These are phyloP conservation scores for Globisporangium nodosum DNA, from an alignment of 352 stramenopile species.

Conservation along the genomic window DNA sequence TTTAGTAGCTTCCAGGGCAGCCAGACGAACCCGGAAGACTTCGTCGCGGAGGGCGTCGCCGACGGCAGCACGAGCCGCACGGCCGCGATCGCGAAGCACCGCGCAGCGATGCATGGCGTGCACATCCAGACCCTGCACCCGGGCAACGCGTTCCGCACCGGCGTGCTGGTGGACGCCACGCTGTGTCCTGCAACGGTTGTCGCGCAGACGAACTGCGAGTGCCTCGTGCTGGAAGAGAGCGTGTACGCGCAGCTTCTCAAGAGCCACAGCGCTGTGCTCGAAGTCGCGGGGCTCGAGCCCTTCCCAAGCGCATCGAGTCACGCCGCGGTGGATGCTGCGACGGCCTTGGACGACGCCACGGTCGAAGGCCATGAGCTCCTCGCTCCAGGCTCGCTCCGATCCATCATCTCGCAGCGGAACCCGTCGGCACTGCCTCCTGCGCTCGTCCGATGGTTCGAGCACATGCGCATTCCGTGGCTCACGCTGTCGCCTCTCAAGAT, in stretches of 20 bases:
- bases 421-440: conserved; percentile 11
- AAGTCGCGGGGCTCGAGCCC: conserved; percentile 15
- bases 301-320: not conserved
- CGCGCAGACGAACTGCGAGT: conserved; percentile 49
- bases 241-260: conserved; percentile 32
- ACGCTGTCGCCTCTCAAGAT: conserved; percentile 21
- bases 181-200: conserved; percentile 44
- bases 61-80: conserved; percentile 1
- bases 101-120: conserved; percentile 39
- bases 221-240: conserved; percentile 41
- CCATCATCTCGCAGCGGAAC: conserved; percentile 5
- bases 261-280: conserved; percentile 26
- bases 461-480: conserved; percentile 24
- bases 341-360: not conserved
- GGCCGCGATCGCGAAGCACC: conserved; percentile 18
- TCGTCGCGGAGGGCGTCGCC: conserved; percentile 4
- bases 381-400: conserved; percentile 4
- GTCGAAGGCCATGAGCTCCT: not conserved
- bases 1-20: conserved; percentile 28
- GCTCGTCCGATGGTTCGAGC: conserved; percentile 26
- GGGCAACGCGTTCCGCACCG: conserved; percentile 48
- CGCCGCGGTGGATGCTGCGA: not conserved
- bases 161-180: conserved; percentile 32
- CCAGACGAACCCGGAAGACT: conserved; percentile 27
- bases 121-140: conserved; percentile 52